Base-by-base conservation (phyloP, 2,329 filamentous ascomycete genomes). In the Clonostachys chloroleuca region DNA sequence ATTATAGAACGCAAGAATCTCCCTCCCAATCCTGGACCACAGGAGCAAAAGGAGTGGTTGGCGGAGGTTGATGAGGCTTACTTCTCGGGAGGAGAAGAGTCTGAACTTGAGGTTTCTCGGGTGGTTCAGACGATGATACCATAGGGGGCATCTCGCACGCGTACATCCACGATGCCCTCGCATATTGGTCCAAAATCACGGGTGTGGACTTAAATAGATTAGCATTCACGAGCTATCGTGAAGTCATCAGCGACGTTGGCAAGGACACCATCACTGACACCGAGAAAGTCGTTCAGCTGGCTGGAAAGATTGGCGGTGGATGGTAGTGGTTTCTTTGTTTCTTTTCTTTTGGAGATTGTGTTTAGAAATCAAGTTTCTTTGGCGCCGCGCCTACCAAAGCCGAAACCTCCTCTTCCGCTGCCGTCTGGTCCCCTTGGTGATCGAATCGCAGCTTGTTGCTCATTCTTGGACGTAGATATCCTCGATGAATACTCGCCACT, bases 231-330 rank as follows among this genome's bases (percentile, higher is more conserved):
- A 95, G 83, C 45, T 99, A 89, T 71, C 83, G 94, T 52, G 86
- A 92, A 67, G 92, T 99, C 18, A 85, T 96, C 58, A 96, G 92
- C 69, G 90, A 97, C 63, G 90, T 99, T 40, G 94, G 94, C 44
- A 95, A 94, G 70, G 77, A 80, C 53, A 71, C 78, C 63, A 30
- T 30, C 4, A 73, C 76, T 50, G 87, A 91, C 61, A 86, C 88
- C 40, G 87, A 95, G 60, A 81, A 85, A 50, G 92, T 96, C 39
- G 87, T 91, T 49, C 90, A 94, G 60, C 75, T 99, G 59, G 92
- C 92, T 42, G 86, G 90, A 47, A 94, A 91, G 67, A 88, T 92
- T 57, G 94, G 92, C 46, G 94, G 94, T 46, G 94, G 94, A 20
- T 99, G 94, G 94, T 97, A 77, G 64, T 50, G 6, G 36, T 39